Base-by-base conservation (phyloP, 1,284 basidiomycete species). In the Stygiomarasmius scandens region DNA sequence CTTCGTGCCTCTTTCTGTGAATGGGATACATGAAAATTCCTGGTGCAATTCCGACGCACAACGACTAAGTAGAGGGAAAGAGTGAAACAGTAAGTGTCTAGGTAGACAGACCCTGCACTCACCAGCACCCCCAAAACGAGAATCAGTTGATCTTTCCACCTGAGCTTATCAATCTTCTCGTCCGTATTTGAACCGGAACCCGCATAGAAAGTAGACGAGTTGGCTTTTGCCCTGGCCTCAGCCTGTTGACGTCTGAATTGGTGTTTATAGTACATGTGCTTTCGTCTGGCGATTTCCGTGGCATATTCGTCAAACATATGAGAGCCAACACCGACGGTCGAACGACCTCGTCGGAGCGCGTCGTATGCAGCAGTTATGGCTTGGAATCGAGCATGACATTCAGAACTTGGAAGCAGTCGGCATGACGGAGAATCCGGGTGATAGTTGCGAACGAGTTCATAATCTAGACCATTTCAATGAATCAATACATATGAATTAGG, bases 381-480 rank as follows among this genome's bases (percentile, higher is more conserved):
- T 50, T 81, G 81, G 63, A 84, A 84, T 12, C 75, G 77, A 3
- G 72, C 66, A 55, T 78, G 79, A 12, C 76, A 74, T 38, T 76
- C 66, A 10, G 68, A 58, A 1, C 75, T 59, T 12, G 76, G 61
- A 6, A 78, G 54, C 45, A 62, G 60, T 24, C 73, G 70, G 24
- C 67, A 68, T 1, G 62, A 64, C 2, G 71, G 69, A 3, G 74
- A 72, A 59, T 84, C 82, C 5, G 82, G 81, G 60, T 83, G 82
- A 62, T 83, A 75, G 49, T 72, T 62, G n/a, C 79, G 78, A 43
- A 80, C 82, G 41, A 83, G 77, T 36, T 84, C 80, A 60, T 80
- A 83, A 64, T 83, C 82, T 84, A 60, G 29, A 43, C 8, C 16
- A 32, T 32, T 41, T 34, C 32, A 34, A 34, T 34, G 32, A 34